Percentiles rank a stretch among this genome's conserved stretches.
Evolutionary conservation across 441 rosid species (phyloP).

Genomic region (Pelargonium citronellum): DNA sequence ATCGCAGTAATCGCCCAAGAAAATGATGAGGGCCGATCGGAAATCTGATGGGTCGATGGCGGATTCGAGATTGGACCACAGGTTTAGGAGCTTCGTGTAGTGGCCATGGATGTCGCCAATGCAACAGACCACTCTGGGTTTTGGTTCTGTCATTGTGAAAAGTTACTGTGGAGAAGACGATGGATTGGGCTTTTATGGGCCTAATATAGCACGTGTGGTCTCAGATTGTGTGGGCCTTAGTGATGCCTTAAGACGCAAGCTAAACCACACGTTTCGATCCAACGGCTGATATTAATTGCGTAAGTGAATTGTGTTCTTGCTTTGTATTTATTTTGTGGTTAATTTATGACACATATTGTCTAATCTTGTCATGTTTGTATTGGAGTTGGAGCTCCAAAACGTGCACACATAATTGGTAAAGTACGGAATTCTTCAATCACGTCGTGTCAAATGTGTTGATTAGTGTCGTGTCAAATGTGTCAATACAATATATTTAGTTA

Average conservation of each 20-base stretch:
- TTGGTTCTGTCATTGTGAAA: constrained; percentile 16
- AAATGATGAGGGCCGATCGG: constrained; percentile 56
- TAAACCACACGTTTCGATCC: not conserved
- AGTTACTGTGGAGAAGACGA: not conserved
- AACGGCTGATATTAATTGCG: not conserved
- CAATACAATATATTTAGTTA: too few relatives aligned
- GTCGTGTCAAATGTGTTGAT: too few relatives aligned
- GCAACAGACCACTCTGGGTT: constrained; percentile 54
- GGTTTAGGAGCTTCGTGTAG: constrained; percentile 51
- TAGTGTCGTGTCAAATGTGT: too few relatives aligned
- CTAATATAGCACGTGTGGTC: not conserved
- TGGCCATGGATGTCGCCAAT: constrained; percentile 83
- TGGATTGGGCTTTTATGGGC: not conserved
- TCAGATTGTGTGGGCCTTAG: not conserved
- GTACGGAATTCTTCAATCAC: too few relatives aligned
- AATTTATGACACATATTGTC: too few relatives aligned
- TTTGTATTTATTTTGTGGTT: not conserved
- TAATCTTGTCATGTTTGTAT: too few relatives aligned
- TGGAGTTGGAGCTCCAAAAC: too few relatives aligned
- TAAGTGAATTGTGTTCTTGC: not conserved
- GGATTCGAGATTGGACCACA: constrained; percentile 68
- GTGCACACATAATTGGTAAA: too few relatives aligned
- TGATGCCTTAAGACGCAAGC: not conserved
- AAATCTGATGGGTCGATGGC: constrained; percentile 37
- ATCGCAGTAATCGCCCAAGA: constrained; percentile 89